Evolutionary conservation across 2,329 filamentous ascomycete genomes (phyloP).

Genomic region (Ophiocordyceps australis): DNA sequence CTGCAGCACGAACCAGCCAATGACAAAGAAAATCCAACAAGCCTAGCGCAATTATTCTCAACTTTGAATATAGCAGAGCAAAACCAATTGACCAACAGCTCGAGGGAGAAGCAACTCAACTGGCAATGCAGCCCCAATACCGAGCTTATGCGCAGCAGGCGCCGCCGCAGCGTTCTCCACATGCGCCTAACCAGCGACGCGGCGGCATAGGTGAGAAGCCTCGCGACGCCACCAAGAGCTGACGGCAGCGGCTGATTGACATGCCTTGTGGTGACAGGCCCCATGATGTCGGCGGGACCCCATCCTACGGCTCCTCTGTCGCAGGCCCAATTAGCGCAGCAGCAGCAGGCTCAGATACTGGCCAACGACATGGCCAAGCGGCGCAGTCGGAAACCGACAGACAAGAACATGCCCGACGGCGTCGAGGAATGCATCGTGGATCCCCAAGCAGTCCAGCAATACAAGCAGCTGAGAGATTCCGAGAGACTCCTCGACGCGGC

Average conservation of each 20-base stretch:
- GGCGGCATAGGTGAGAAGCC: constrained; percentile 30
- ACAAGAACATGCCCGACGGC: constrained; percentile 86
- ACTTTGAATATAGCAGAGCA: too few relatives aligned
- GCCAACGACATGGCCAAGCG: constrained; percentile 56
- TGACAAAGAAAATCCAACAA: too few relatives aligned
- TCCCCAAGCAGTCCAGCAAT: constrained; percentile 60
- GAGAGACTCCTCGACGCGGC: constrained; percentile 81
- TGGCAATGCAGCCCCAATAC: constrained; percentile 33
- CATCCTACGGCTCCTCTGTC: constrained; percentile 32
- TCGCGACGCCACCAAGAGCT: background rate
- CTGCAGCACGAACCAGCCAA: too few relatives aligned
- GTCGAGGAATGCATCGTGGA: constrained; percentile 66
- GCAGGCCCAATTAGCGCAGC: constrained; percentile 31
- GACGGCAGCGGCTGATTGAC: background rate
- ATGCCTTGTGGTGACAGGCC: constrained; percentile 18
- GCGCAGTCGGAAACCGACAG: constrained; percentile 75
- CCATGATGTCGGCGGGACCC: constrained; percentile 36
- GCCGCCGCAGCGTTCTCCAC: constrained; percentile 28
- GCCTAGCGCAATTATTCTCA: too few relatives aligned
- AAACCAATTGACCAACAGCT: background rate
- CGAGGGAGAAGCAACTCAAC: background rate
- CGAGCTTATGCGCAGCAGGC: constrained; percentile 31
- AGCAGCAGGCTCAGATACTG: constrained; percentile 31
- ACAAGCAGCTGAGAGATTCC: constrained; percentile 67
- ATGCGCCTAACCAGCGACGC: constrained; percentile 27